Evolutionary conservation across 805 yeast species (phyloP).

Genomic region (Teunomyces pallodes): DNA sequence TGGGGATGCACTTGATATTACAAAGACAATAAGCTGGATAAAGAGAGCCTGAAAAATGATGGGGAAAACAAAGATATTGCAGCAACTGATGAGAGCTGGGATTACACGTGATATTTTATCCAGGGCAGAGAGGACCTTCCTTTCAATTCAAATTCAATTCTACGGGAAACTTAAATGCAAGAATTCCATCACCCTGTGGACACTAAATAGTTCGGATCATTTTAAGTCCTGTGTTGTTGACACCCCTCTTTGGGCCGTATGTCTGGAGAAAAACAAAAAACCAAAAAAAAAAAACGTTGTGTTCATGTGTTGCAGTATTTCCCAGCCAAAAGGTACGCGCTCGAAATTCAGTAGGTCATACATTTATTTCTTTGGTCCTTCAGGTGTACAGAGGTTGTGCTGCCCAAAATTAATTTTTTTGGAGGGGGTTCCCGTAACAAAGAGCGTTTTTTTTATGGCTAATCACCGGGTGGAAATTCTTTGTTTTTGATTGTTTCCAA

Average conservation of each 20-base stretch:
- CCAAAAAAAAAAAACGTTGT: neutral
- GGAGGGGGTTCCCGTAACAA: neutral
- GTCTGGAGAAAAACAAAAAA: too few relatives aligned
- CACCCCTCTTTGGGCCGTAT: too few relatives aligned
- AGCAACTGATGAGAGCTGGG: neutral
- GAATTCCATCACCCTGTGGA: too few relatives aligned
- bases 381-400: neutral
- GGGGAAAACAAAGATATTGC: too few relatives aligned
- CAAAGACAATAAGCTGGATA: neutral
- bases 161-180: too few relatives aligned
- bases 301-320: neutral
- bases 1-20: neutral
- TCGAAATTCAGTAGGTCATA: conserved; percentile 1
- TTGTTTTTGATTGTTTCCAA: neutral
- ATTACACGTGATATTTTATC: neutral
- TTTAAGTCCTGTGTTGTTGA: too few relatives aligned
- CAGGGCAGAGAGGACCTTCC: too few relatives aligned
- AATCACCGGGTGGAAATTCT: too few relatives aligned
- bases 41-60: neutral
- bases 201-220: too few relatives aligned
- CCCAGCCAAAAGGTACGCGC: neutral
- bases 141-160: too few relatives aligned
- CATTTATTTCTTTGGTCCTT: neutral
- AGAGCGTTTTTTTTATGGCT: neutral
- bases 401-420: neutral